Evolutionary conservation across 2,329 filamentous ascomycete species (phyloP).

Genomic region (Aspergillus fumigatus): DNA sequence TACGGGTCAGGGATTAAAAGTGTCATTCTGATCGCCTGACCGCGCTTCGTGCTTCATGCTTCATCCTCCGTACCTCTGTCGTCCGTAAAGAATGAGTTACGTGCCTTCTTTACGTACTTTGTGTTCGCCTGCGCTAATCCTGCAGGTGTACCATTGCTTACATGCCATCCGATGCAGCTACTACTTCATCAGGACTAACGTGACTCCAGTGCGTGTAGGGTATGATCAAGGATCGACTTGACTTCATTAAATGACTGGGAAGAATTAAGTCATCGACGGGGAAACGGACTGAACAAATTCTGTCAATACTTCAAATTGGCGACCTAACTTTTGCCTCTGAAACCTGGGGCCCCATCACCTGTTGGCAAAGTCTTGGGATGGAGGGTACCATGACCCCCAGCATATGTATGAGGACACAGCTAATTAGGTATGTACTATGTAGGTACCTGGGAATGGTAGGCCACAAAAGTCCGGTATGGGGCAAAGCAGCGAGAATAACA

Average conservation of each 20-base stretch:
- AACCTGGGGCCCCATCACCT: not conserved
- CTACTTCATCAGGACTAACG: not conserved
- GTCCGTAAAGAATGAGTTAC: not conserved
- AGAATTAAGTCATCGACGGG: not conserved
- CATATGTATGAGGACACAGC: not conserved
- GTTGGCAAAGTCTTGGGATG: not conserved
- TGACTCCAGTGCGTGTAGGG: not conserved
- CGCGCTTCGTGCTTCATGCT: not conserved
- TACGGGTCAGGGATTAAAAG: too few relatives aligned
- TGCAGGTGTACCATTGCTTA: constrained; percentile 18
- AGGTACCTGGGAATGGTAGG: too few relatives aligned
- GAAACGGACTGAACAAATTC: not conserved
- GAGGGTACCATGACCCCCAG: not conserved
- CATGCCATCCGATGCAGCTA: not conserved
- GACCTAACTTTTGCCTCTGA: not conserved
- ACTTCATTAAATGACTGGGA: not conserved
- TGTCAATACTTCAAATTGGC: not conserved
- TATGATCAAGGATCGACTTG: not conserved
- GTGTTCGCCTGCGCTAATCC: constrained; percentile 17
- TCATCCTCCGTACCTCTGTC: not conserved
- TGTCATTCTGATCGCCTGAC: not conserved
- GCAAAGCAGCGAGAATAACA: not conserved
- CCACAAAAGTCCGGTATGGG: not conserved
- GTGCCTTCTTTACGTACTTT: not conserved
- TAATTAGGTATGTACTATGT: not conserved